These are phyloP conservation scores for Magnaporthiopsis poae DNA, from an alignment of 2,329 filamentous ascomycete species.

Conservation along the genomic window DNA sequence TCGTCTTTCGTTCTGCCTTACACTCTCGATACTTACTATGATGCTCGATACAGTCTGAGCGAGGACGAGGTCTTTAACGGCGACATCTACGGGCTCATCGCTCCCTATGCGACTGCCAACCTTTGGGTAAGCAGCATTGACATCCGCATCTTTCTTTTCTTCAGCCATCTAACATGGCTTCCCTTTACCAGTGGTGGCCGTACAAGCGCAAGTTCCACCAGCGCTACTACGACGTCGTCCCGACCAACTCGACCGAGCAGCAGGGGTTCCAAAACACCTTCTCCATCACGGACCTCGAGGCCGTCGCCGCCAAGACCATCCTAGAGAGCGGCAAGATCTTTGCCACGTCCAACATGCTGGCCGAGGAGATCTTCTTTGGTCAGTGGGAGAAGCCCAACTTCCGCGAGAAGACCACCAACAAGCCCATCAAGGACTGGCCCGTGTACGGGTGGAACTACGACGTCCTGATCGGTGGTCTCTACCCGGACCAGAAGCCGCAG, in stretches of 20 bases:
- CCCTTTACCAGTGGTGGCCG: conserved; percentile 38
- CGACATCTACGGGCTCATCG: conserved; percentile 39
- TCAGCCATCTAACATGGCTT: not conserved
- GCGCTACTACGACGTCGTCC: conserved; percentile 41
- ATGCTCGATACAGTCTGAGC: conserved; percentile 23
- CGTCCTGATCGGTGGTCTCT: conserved; percentile 41
- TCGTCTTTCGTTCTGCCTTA: conserved; percentile 7
- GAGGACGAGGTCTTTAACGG: conserved; percentile 39
- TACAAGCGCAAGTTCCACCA: conserved; percentile 41
- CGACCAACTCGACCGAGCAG: conserved; percentile 29
- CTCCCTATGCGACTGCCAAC: conserved; percentile 41
- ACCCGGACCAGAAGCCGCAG: conserved; percentile 36
- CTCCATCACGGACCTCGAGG: conserved; percentile 36
- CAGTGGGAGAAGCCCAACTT: conserved; percentile 43
- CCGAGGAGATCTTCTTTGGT: conserved; percentile 39
- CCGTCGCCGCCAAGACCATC: conserved; percentile 27
- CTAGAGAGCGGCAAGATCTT: conserved; percentile 38
- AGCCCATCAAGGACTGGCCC: conserved; percentile 34
- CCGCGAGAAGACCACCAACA: conserved; percentile 38
- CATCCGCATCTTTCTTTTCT: no score
- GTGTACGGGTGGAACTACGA: conserved; percentile 46
- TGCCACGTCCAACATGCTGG: conserved; percentile 36
- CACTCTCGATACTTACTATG: not conserved
- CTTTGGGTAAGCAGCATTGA: conserved; percentile 30
- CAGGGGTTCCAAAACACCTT: conserved; percentile 44